Conservation (phyloP, 495 filamentous ascomycete genomes). For the Aspergillus homomorphus region DNA sequence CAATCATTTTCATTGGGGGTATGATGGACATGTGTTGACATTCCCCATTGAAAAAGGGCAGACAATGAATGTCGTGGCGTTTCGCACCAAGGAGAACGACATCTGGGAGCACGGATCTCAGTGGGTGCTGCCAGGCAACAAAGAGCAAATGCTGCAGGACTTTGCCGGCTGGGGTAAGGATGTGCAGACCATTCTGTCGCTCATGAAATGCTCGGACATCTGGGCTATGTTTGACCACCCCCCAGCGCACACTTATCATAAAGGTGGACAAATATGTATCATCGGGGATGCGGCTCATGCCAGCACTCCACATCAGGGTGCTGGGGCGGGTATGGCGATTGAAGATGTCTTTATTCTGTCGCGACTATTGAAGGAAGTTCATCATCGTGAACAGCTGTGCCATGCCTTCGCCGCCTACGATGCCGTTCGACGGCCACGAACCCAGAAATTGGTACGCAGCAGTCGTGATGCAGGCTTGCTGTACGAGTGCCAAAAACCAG, state of each 20-base stretch:
- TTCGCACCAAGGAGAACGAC: constrained; percentile 44
- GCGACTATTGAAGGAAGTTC: constrained; percentile 49
- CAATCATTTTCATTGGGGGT: constrained; percentile 3
- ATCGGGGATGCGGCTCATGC: constrained; percentile 71
- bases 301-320: constrained; percentile 65
- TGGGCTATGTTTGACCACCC: constrained; percentile 66
- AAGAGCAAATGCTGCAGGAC: constrained; percentile 55
- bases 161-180: constrained; percentile 51
- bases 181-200: constrained; percentile 29
- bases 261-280: constrained; percentile 53
- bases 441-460: constrained; percentile 46
- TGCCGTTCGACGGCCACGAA: constrained; percentile 51
- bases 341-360: constrained; percentile 64
- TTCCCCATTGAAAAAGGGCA: constrained; percentile 63
- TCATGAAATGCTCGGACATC: constrained; percentile 47
- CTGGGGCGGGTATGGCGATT: constrained; percentile 65
- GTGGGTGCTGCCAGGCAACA: constrained; percentile 57
- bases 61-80: constrained; percentile 59
- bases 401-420: constrained; percentile 64
- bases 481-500: constrained; percentile 42
- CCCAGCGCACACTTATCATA: constrained; percentile 52
- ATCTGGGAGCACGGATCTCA: constrained; percentile 30
- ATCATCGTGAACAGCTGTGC: constrained; percentile 18
- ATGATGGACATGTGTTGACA: constrained; percentile 36
- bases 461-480: constrained; percentile 46